Base-by-base conservation (phyloP, 2,329 filamentous ascomycete genomes). In the Ambrosiella cleistominuta region DNA sequence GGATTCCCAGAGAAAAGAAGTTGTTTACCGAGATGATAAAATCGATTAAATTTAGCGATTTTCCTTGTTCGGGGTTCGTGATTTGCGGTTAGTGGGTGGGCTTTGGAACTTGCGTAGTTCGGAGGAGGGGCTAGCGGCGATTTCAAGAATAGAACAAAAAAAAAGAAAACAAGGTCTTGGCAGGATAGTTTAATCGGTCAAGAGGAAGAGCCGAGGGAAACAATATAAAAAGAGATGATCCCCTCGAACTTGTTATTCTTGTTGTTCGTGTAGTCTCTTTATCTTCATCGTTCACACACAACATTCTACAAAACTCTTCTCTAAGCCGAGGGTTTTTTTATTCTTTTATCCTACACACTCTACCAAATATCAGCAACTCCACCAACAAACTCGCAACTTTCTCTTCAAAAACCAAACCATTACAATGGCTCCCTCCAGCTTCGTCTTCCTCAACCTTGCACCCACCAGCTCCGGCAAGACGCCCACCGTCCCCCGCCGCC, bases 371-470 rank as follows among this genome's bases (percentile, higher is more conserved):
- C 27, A 27, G 27, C 27, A 27, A 27, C 27, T 27, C 27, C 3
- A 27, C 27, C 27, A 27, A 27, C 4, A 27, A 27, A 27, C 27
- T 27, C 27, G 4, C 27, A 27, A 27, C 27, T 27, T 27, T 7
- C 11, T 27, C 11, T 11, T 40, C 19, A 17, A 47, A 27, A 52
- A 17, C 49, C 3, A 7, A 19, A 11, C 8, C 52, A 40, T 35
- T 38, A 57, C 13, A 53, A 61, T 61, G 56, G 42, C 59, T 55
- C 55, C 51, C 38, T 42, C 35, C 47, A 45, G 47, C 56, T 58
- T 61, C 40, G 45, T 54, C 47, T 61, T 61, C 49, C 52, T 61
- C 45, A 58, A 54, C 38, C 49, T 61, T 27, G 56, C 59, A n/a
- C 59, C 56, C 49, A 45, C 57, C 45, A 54, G 38, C 44, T 60